Percentiles rank a stretch among this genome's conserved stretches.
Evolutionary conservation across 1,139 yeast genomes (phyloP).

Genomic region (Dujonia santamariae): DNA sequence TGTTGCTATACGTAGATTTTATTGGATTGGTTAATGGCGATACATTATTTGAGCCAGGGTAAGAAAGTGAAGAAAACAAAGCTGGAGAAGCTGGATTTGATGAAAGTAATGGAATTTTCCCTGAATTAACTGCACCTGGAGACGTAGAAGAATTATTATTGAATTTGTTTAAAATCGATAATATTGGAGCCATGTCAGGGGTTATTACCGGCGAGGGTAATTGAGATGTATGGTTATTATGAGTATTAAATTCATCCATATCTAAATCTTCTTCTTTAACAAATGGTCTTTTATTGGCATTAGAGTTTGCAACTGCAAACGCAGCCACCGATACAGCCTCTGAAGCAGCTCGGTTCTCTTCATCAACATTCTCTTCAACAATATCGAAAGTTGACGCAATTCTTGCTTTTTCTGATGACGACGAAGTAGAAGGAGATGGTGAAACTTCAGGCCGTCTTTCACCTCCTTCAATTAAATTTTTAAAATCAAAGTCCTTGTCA

Average conservation of each 20-base stretch:
- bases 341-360: conserved; percentile 7
- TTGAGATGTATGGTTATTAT: conserved; percentile 18
- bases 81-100: conserved; percentile 6
- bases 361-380: conserved; percentile 16
- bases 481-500: conserved; percentile 53
- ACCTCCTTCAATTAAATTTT: conserved; percentile 13
- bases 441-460: conserved; percentile 2
- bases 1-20: no score
- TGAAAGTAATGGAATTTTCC: conserved; percentile 5
- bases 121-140: no score
- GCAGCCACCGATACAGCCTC: no score
- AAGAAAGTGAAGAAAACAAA: conserved; percentile 5
- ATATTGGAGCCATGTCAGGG: conserved; percentile 40
- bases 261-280: conserved; percentile 1
- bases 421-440: conserved; percentile 4
- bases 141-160: no score
- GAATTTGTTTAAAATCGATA: conserved; percentile 27
- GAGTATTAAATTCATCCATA: no score
- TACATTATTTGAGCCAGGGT: conserved; percentile 17
- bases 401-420: not conserved
- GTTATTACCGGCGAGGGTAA: conserved; percentile 44
- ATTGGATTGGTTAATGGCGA: conserved; percentile 25
- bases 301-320: no score
- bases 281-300: conserved; percentile 2
- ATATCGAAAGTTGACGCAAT: conserved; percentile 1